phyloP scores from a whole-genome alignment of 306 rosid genomes.

The Fragaria iinumae region DNA sequence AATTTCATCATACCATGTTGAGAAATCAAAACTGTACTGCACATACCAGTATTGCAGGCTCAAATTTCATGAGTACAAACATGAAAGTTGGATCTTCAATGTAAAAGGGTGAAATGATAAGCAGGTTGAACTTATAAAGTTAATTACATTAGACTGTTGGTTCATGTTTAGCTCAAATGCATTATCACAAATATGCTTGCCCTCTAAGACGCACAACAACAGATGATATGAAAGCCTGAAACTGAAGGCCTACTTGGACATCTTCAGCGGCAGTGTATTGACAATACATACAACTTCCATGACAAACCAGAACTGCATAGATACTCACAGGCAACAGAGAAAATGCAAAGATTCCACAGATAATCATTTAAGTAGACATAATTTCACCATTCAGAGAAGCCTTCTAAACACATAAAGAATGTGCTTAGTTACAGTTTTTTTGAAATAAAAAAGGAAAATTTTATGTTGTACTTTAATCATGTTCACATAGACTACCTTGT shows the following conservation, averaged over 20 bases:
- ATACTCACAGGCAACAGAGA: background rate
- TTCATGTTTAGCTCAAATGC: background rate
- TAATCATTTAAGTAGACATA: background rate
- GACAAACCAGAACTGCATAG: background rate
- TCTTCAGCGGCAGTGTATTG: background rate
- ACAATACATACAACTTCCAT: background rate
- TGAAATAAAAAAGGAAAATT: background rate
- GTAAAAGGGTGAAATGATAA: background rate
- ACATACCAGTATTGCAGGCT: background rate
- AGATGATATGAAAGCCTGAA: background rate
- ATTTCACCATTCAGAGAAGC: background rate
- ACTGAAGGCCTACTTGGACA: background rate
- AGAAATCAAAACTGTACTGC: background rate
- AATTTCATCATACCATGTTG: background rate
- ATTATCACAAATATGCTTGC: background rate
- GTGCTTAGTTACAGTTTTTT: background rate
- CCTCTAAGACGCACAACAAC: background rate
- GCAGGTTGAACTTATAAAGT: background rate
- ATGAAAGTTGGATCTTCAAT: background rate
- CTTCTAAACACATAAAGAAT: background rate
- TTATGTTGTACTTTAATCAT: background rate
- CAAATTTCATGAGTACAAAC: background rate
- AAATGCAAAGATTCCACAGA: background rate
- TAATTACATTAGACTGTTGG: background rate
- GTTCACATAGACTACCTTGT: slow-evolving; percentile 37